Percentiles rank a stretch among this genome's conserved stretches.
These are phyloP conservation scores for Musa troglodytarum DNA, from an alignment of 176 grass and related monocot genomes.

Conservation along the genomic window DNA sequence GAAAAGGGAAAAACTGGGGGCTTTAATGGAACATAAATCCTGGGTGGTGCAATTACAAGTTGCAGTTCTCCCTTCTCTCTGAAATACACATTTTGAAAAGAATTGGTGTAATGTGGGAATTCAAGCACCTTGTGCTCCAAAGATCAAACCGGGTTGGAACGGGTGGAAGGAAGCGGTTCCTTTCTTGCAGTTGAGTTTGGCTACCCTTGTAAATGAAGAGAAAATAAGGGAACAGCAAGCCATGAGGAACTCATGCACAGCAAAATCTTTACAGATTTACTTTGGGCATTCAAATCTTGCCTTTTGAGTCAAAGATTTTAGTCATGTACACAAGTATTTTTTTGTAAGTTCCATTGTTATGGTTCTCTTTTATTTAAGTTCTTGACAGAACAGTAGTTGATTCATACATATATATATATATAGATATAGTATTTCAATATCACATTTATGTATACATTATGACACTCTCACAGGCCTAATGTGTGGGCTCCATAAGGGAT, in stretches of 20 bases:
- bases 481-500: too few relatives aligned
- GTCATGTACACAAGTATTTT: background rate
- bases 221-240: slow-evolving; percentile 1
- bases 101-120: background rate
- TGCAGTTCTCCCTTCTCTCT: background rate
- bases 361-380: too few relatives aligned
- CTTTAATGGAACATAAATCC: slow-evolving; percentile 8
- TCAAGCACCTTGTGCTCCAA: background rate
- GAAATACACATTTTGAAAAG: background rate
- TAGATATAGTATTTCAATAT: too few relatives aligned
- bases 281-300: background rate
- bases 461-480: too few relatives aligned
- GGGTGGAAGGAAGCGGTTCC: background rate
- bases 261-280: background rate
- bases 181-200: background rate
- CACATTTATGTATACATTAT: too few relatives aligned
- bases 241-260: slow-evolving; percentile 3
- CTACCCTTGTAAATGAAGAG: slow-evolving; percentile 4
- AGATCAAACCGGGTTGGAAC: background rate
- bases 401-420: too few relatives aligned
- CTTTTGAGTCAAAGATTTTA: background rate
- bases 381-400: too few relatives aligned
- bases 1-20: slow-evolving; percentile 5
- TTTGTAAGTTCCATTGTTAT: too few relatives aligned
- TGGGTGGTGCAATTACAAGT: background rate